Evolutionary conservation across 1,284 basidiomycete species (phyloP).

Genomic region (Irpex sp.): DNA sequence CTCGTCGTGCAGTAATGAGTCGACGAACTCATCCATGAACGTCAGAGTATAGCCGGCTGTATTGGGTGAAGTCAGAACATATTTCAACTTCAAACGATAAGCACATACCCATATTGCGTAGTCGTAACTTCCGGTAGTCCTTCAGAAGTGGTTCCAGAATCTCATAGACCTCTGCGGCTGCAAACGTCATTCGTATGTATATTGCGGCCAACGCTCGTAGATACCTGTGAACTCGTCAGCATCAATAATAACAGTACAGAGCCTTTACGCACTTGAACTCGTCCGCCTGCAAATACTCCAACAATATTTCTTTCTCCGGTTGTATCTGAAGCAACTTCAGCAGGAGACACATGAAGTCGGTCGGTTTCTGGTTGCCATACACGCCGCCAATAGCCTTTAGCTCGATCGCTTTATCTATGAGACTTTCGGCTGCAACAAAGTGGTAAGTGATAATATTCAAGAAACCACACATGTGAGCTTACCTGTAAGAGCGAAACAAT

Average conservation of each 20-base stretch:
- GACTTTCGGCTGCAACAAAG: slow-evolving; percentile 64
- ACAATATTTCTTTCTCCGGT: slow-evolving; percentile 92
- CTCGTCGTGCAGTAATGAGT: slow-evolving; percentile 83
- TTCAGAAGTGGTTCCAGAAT: slow-evolving; percentile 91
- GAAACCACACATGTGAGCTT: not conserved
- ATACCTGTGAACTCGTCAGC: slow-evolving; percentile 54
- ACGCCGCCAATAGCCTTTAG: slow-evolving; percentile 88
- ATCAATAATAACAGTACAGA: not conserved
- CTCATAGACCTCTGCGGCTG: slow-evolving; percentile 87
- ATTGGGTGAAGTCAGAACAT: not conserved
- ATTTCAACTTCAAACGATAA: not conserved
- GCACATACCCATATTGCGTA: slow-evolving; percentile 71
- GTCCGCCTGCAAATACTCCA: slow-evolving; percentile 92
- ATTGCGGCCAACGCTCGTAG: slow-evolving; percentile 90
- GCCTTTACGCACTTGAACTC: slow-evolving; percentile 87
- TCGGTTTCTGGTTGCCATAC: slow-evolving; percentile 89
- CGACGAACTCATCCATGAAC: slow-evolving; percentile 91
- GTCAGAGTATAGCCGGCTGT: slow-evolving; percentile 79
- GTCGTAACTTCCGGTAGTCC: slow-evolving; percentile 89
- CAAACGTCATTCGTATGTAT: slow-evolving; percentile 95
- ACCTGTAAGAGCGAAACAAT: slow-evolving; percentile 92
- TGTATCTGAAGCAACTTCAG: slow-evolving; percentile 96
- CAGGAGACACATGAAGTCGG: slow-evolving; percentile 87
- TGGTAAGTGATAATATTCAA: not conserved
- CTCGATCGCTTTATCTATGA: slow-evolving; percentile 91